Evolutionary conservation across 805 yeast genomes (phyloP).

Genomic region (Schwanniomyces sp.): DNA sequence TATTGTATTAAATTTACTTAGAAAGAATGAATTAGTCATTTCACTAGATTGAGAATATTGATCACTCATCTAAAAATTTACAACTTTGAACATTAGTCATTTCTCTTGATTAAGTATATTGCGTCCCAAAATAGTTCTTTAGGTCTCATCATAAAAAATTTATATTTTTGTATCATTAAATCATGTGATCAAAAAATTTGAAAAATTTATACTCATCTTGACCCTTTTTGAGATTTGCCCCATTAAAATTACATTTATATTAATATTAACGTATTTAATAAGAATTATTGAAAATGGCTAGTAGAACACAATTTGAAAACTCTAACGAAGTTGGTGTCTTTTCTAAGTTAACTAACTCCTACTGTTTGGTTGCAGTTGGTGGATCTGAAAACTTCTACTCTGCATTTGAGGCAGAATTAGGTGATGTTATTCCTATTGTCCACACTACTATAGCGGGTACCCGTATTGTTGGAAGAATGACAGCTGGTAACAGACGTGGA

Average conservation of each 20-base stretch:
- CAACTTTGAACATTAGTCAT: too few species aligned
- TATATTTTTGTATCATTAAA: background rate
- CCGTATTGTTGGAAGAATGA: constrained; percentile 96
- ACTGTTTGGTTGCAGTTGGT: constrained; percentile 94
- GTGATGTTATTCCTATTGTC: constrained; percentile 93
- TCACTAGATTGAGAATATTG: too few species aligned
- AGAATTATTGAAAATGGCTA: constrained; percentile 31
- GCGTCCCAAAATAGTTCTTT: too few species aligned
- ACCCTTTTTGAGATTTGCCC: background rate
- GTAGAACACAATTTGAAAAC: constrained; percentile 50
- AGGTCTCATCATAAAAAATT: too few species aligned
- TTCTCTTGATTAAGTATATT: too few species aligned
- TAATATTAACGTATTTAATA: background rate
- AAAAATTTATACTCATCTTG: constrained; percentile 4
- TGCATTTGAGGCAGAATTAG: constrained; percentile 96
- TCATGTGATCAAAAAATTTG: constrained; percentile 2
- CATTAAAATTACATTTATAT: background rate
- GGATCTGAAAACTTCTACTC: constrained; percentile 85
- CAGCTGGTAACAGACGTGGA: constrained; percentile 98
- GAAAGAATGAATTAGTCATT: too few species aligned
- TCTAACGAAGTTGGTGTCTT: constrained; percentile 81
- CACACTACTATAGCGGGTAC: constrained; percentile 98
- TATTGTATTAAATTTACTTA: too few species aligned
- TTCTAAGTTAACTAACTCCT: constrained; percentile 92
- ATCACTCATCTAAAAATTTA: too few species aligned